Conservation (phyloP, 2,329 filamentous ascomycete genomes). For the Fusarium citri region DNA sequence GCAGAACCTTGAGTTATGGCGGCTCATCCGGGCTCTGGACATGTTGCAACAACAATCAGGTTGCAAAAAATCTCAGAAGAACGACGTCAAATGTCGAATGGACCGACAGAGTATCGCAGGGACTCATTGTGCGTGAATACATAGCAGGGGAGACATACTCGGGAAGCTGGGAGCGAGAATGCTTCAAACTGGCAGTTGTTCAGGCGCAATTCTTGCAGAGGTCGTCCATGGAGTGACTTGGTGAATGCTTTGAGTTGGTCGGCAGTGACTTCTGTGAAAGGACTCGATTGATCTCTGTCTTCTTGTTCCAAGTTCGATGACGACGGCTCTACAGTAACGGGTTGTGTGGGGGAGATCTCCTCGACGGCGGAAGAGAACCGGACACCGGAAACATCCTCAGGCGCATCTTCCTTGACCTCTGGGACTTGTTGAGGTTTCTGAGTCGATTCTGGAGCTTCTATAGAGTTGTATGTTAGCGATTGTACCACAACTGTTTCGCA, state of each 20-base stretch:
- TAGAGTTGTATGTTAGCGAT: constrained; percentile 33
- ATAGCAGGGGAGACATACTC: constrained; percentile 67
- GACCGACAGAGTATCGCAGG: neutral
- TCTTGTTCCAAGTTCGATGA: constrained; percentile 38
- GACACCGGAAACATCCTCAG: constrained; percentile 61
- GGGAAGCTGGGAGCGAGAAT: constrained; percentile 85
- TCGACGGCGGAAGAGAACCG: constrained; percentile 78
- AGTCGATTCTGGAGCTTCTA: constrained; percentile 25
- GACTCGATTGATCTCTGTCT: constrained; percentile 40
- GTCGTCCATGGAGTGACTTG: constrained; percentile 76
- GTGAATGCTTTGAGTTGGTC: constrained; percentile 79
- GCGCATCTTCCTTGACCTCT: constrained; percentile 12
- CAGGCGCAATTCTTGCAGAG: constrained; percentile 84
- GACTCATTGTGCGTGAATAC: constrained; percentile 7
- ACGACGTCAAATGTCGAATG: neutral
- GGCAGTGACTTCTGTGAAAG: constrained; percentile 59
- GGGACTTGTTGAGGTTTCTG: constrained; percentile 20
- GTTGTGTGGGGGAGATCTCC: constrained; percentile 68
- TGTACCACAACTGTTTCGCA: constrained; percentile 23
- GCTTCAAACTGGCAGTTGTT: constrained; percentile 91
- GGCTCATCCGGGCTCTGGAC: neutral
- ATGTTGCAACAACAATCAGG: neutral
- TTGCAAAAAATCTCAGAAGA: neutral
- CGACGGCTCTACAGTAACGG: constrained; percentile 49
- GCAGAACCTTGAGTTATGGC: constrained; percentile 25